Evolutionary conservation across 2,329 filamentous ascomycete genomes (phyloP).

Genomic region (Corinectria fuckeliana): DNA sequence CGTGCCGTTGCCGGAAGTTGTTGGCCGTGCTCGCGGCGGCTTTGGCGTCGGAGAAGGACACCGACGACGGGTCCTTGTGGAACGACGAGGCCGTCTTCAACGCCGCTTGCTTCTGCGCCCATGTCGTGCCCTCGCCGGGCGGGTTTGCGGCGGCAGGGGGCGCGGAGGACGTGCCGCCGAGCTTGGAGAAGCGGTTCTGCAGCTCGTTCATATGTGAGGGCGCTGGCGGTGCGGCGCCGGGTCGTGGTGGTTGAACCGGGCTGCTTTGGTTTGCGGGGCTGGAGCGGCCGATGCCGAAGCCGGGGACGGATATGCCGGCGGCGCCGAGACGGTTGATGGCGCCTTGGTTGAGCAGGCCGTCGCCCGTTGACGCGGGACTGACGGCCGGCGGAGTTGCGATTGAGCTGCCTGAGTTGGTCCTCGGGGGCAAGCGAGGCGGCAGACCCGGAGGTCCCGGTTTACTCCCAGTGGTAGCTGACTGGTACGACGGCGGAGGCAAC

Average conservation of each 20-base stretch:
- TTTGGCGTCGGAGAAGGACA: constrained; percentile 64
- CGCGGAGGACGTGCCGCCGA: constrained; percentile 49
- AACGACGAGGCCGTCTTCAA: constrained; percentile 65
- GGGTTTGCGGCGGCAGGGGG: constrained; percentile 27
- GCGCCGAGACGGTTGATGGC: constrained; percentile 71
- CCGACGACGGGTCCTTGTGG: constrained; percentile 65
- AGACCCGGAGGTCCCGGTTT: constrained; percentile 60
- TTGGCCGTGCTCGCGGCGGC: constrained; percentile 66
- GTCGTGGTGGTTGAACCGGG: constrained; percentile 37
- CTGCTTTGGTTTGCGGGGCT: constrained; percentile 38
- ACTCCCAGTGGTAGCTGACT: constrained; percentile 36
- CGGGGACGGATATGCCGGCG: constrained; percentile 80
- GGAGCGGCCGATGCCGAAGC: constrained; percentile 70
- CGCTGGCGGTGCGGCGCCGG: constrained; percentile 28
- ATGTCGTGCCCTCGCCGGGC: constrained; percentile 62
- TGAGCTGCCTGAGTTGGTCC: constrained; percentile 45
- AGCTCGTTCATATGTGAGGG: constrained; percentile 66
- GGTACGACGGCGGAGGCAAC: constrained; percentile 40
- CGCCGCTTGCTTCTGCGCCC: constrained; percentile 69
- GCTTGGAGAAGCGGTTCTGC: constrained; percentile 69
- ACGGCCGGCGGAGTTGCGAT: constrained; percentile 33
- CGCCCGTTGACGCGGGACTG: constrained; percentile 31
- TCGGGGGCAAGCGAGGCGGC: constrained; percentile 70
- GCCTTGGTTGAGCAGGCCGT: constrained; percentile 55
- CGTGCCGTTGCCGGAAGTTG: constrained; percentile 74